Evolutionary conservation across 169 alveolate species (phyloP).

Genomic region (Plasmodium billcollinsi): DNA sequence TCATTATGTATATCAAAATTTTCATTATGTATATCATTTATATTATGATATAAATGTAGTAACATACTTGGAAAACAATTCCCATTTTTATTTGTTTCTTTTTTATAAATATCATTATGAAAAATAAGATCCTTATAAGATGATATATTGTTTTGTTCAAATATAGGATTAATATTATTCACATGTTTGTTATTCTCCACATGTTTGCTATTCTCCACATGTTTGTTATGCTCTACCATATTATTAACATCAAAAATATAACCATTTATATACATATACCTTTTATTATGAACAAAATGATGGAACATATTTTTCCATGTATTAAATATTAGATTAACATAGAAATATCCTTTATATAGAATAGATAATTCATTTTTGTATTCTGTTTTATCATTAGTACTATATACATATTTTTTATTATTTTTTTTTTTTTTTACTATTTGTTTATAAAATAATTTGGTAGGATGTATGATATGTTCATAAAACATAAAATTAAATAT

Average conservation of each 20-base stretch:
- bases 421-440: neutral
- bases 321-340: conserved; percentile 14
- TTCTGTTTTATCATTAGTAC: neutral
- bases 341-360: conserved; percentile 16
- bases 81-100: too few relatives aligned
- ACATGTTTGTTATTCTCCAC: neutral
- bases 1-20: neutral
- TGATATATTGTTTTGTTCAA: neutral
- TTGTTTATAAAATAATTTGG: neutral
- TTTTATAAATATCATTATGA: too few relatives aligned
- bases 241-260: conserved; percentile 16
- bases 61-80: neutral
- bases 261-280: conserved; percentile 27
- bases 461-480: conserved; percentile 5
- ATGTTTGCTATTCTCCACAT: neutral
- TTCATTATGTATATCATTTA: conserved; percentile 22
- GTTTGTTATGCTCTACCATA: neutral
- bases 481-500: conserved; percentile 39
- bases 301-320: conserved; percentile 21
- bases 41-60: neutral
- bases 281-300: conserved; percentile 16
- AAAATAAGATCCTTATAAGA: too few relatives aligned
- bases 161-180: conserved; percentile 10
- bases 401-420: neutral
- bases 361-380: conserved; percentile 17